Percentiles rank a stretch among this genome's conserved stretches.
Conservation (phyloP, 768 basidiomycete genomes). For the Amanita exitialis region DNA sequence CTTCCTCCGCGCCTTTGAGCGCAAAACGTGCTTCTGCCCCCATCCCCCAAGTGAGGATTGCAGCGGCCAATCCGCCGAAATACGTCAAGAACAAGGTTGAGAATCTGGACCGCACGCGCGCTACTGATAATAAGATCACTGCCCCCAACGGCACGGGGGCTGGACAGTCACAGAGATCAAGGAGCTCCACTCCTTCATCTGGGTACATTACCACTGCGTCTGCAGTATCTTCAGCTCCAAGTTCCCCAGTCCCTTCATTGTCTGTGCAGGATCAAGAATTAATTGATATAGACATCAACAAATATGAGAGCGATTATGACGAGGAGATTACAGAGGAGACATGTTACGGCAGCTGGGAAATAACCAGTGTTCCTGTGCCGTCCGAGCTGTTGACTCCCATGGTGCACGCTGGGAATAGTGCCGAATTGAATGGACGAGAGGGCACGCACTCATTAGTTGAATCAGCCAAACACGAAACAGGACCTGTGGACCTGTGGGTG, state of each 20-base stretch:
- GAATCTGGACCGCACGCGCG: not conserved
- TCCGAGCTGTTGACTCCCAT: not conserved
- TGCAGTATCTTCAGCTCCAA: not conserved
- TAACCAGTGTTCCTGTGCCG: not conserved
- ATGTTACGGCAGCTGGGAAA: not conserved
- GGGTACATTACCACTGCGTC: not conserved
- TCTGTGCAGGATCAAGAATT: not conserved
- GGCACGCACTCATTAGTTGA: not conserved
- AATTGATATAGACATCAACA: not conserved
- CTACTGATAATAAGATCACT: not conserved
- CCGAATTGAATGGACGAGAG: not conserved
- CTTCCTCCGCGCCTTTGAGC: too few species aligned
- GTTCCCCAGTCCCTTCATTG: not conserved
- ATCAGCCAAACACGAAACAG: not conserved
- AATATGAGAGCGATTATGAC: not conserved
- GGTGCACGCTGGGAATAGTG: not conserved
- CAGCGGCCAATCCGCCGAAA: not conserved
- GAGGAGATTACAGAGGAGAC: constrained; percentile 1
- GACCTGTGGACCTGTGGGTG: not conserved
- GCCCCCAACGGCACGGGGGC: not conserved
- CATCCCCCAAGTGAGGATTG: too few species aligned
- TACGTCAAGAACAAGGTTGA: not conserved
- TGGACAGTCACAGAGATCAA: not conserved
- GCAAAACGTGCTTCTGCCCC: too few species aligned
- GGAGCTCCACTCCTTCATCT: not conserved